Evolutionary conservation across 495 filamentous ascomycete species (phyloP).

Genomic region (Aspergillus olivimuriae): DNA sequence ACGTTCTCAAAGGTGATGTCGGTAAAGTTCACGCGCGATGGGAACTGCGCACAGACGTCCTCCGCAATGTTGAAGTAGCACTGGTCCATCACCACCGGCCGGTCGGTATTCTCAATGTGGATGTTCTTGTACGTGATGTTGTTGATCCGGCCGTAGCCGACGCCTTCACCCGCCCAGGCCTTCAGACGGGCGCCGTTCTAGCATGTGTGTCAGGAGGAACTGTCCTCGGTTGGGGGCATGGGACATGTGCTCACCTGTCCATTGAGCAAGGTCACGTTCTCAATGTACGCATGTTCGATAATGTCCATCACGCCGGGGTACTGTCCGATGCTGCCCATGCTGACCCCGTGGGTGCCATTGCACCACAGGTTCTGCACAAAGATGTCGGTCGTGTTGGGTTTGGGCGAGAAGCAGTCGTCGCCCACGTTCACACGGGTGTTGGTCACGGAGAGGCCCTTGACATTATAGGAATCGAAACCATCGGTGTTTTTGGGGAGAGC

Average conservation of each 20-base stretch:
- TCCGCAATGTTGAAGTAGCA: constrained; percentile 54
- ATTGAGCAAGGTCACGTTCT: constrained; percentile 52
- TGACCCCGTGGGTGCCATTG: constrained; percentile 51
- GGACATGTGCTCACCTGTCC: constrained; percentile 26
- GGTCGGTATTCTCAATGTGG: constrained; percentile 48
- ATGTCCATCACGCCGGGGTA: constrained; percentile 47
- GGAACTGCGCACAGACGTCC: constrained; percentile 41
- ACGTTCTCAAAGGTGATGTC: constrained; percentile 51
- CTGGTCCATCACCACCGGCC: constrained; percentile 47
- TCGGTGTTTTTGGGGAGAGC: constrained; percentile 51
- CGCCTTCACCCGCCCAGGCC: constrained; percentile 45
- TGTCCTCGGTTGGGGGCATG: neutral
- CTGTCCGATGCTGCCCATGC: constrained; percentile 53
- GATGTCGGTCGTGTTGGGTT: constrained; percentile 52
- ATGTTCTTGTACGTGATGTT: constrained; percentile 56
- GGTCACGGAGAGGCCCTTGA: constrained; percentile 41
- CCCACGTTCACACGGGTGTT: constrained; percentile 47
- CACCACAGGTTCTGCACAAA: constrained; percentile 53
- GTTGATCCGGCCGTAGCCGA: constrained; percentile 51
- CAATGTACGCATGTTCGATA: constrained; percentile 47
- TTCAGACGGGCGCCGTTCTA: constrained; percentile 52
- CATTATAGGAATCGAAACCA: constrained; percentile 50
- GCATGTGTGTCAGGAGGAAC: neutral
- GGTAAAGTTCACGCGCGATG: constrained; percentile 49
- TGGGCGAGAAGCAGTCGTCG: constrained; percentile 56